Evolutionary conservation across 805 yeast species (phyloP).

Genomic region (Jamesozyma piceae): DNA sequence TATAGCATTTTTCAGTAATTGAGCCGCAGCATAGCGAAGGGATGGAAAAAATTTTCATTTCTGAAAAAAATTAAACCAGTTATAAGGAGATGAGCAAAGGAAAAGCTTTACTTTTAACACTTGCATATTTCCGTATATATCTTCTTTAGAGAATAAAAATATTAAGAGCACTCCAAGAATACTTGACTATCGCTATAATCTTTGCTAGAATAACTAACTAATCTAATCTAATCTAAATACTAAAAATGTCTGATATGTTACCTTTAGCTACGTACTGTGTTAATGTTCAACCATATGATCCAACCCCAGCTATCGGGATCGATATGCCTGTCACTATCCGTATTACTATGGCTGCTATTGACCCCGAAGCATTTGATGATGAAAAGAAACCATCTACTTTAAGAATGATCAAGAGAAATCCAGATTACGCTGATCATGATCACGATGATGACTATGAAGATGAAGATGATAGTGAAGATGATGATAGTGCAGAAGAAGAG

Average conservation of each 20-base stretch:
- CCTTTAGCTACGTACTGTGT: conserved; percentile 84
- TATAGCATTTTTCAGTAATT: no score
- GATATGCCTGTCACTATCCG: conserved; percentile 86
- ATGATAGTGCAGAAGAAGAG: conserved; percentile 39
- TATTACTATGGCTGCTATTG: conserved; percentile 90
- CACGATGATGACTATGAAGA: conserved; percentile 38
- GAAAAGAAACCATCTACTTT: conserved; percentile 81
- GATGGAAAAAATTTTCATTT: not conserved
- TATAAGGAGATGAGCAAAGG: not conserved
- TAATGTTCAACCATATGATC: conserved; percentile 77
- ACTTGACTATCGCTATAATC: not conserved
- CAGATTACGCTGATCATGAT: conserved; percentile 39
- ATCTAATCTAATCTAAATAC: no score
- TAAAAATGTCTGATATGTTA: conserved; percentile 55
- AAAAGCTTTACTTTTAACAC: not conserved
- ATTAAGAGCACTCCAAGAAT: not conserved
- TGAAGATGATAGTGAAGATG: conserved; percentile 38
- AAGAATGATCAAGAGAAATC: conserved; percentile 70
- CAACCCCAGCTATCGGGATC: conserved; percentile 77
- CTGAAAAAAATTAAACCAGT: not conserved
- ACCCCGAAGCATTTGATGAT: conserved; percentile 72
- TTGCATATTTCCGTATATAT: not conserved
- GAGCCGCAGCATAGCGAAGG: no score
- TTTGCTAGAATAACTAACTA: not conserved
- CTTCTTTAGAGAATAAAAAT: no score